A percentile compares a stretch with the other conserved stretches of the same genome.
These are phyloP conservation scores for Puccinellia tenuiflora DNA, from an alignment of 176 grass and related monocot genomes.

Conservation along the genomic window DNA sequence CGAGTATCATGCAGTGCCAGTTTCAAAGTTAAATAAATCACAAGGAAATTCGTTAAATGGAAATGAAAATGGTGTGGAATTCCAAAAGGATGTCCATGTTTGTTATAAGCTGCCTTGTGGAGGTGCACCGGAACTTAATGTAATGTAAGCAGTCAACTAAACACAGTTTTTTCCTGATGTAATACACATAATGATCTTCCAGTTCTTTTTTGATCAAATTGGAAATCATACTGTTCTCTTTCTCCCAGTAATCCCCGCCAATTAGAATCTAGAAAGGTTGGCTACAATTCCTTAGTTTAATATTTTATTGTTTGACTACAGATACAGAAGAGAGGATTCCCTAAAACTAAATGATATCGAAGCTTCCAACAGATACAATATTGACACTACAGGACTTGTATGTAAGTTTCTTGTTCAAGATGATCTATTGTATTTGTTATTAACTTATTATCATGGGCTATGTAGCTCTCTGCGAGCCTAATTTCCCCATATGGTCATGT, in stretches of 20 bases:
- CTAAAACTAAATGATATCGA: conserved; percentile 74
- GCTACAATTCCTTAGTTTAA: conserved; percentile 19
- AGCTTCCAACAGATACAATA: conserved; percentile 68
- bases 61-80: conserved; percentile 28
- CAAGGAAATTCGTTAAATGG: conserved; percentile 14
- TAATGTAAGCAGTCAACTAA: conserved; percentile 50
- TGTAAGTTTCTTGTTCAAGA: conserved; percentile 58
- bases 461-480: conserved; percentile 2
- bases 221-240: conserved; percentile 8
- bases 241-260: background rate
- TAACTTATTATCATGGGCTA: background rate
- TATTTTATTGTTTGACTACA: conserved; percentile 33
- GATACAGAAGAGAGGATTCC: conserved; percentile 76
- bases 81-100: conserved; percentile 43
- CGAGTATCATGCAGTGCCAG: conserved; percentile 40
- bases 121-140: conserved; percentile 47
- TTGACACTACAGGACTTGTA: conserved; percentile 89
- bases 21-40: conserved; percentile 31
- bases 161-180: background rate
- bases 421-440: conserved; percentile 20
- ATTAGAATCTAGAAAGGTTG: conserved; percentile 17
- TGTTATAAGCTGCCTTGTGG: conserved; percentile 45
- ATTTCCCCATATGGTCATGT: background rate
- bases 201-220: background rate
- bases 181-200: background rate